Evolutionary conservation across 2,329 filamentous ascomycete genomes (phyloP), one percentile per base, ranked within the genome.

Genomic region (Epichloe brachyelytri): DNA sequence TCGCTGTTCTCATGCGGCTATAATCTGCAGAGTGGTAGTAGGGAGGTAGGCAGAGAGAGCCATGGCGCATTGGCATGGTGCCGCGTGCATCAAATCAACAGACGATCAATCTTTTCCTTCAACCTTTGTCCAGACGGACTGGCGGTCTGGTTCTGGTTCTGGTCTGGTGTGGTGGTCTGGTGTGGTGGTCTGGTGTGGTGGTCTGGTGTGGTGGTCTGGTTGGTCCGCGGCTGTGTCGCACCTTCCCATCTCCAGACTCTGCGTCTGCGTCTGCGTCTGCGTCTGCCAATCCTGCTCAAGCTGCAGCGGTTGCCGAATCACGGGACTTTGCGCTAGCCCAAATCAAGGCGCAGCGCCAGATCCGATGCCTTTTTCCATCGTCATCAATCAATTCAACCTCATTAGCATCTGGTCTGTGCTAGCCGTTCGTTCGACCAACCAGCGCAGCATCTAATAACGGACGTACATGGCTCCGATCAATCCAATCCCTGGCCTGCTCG

Each of bases 281-380:
- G 30, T 30, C 30, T 30, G 30, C 30, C 26, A 30, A 8, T 30
- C 30, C 8, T 30, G 30, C 30, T 10, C 8, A 11, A 30, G 30
- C 22, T 17, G 37, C 19, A 43, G 17, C 38, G 8, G 19, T 19
- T 20, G 17, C 43, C 17, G 41, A 46, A 51, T 51, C 49, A 51
- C 43, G 49, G 43, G 49, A 51, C 49, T 47, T 2, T 15, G 38
- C 26, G 30, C 44, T 51, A 47, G 44, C 43, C 49, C 49, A 1
- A 4, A n/a, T 36, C 14, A 14, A 26, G 22, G 7, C 3, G 26
- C 19, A 26, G 26, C 44, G 26, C 44, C 44, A 51, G 49, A 46
- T 51, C 49, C 34, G 15, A 33, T 50, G 19, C n/a, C 30, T 30
- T 30, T 12, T 17, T 43, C 46, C 36, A 20, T 20, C 49, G 20